Evolutionary conservation across 345 rosid genomes (phyloP), one percentile per base, ranked within the genome.

Genomic region (Heritiera littoralis): DNA sequence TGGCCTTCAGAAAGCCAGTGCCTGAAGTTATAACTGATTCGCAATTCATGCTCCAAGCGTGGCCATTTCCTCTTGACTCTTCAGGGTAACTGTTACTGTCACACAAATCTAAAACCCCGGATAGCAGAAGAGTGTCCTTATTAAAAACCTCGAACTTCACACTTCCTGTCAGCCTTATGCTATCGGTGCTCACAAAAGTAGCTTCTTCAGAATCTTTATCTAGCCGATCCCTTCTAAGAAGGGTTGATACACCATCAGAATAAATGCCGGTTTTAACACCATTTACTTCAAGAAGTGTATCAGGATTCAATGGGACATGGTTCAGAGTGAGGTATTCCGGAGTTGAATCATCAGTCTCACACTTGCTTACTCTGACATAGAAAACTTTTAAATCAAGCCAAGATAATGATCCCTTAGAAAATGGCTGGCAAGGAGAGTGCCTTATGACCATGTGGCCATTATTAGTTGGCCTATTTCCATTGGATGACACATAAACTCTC

Each of bases 331-430:
- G 97, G 71, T 55, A 81, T 55, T 87, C 84, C 5, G 99, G 96
- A 7, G 91, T 86, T 18, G 92, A 88, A 72, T 85, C 93, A 81
- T 90, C 92, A 65, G 88, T 89, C 79, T 68, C 84, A 59, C 89
- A 91, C 75, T 87, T 88, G 84, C 92, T 87, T 30, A 93, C 78
- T 80, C 97, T 85, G 35, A 95, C 91, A 84, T 93, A 95, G 78
- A 95, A 93, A n/a, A 95, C 95, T 84, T 93, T 92, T 78, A 94
- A 66, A 86, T 91, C 94, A 45, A 94, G 83, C 92, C 97, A 92
- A 30, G 91, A 81, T 45, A 87, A 80, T 18, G 84, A 81, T 51
- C 84, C 78, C 51, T 84, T 83, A 51, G 83, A 56, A 66, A 76
- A 84, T n/a, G 82, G 78, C 74, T 79, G 88, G 77, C 84, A 86